Evolutionary conservation across 2,329 filamentous ascomycete species (phyloP).

Genomic region (Ceratocystis albifundus): DNA sequence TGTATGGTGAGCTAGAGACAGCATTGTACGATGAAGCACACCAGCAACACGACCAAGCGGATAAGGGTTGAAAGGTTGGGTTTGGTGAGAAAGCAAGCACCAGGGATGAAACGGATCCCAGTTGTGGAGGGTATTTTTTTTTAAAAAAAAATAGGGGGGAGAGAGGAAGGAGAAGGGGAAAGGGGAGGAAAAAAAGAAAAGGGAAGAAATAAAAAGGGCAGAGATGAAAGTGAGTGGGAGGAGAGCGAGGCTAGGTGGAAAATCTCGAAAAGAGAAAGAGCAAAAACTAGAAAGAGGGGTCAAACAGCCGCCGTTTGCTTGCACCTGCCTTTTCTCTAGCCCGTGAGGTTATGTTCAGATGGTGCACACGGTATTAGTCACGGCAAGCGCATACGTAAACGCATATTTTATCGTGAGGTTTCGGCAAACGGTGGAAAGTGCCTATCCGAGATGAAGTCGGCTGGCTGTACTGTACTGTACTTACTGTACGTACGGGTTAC

Average conservation of each 20-base stretch:
- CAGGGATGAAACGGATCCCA: neutral
- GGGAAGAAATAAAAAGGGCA: neutral
- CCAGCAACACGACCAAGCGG: neutral
- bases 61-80: neutral
- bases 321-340: neutral
- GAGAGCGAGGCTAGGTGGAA: neutral
- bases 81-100: neutral
- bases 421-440: neutral
- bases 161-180: too few species aligned
- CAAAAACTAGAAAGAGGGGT: neutral
- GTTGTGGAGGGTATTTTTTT: neutral
- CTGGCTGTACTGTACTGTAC: too few species aligned
- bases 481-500: too few species aligned
- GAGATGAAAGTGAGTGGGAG: neutral
- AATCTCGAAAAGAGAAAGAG: neutral
- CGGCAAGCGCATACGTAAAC: neutral
- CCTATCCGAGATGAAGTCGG: neutral
- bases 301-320: neutral
- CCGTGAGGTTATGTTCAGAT: neutral
- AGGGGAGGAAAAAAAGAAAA: neutral
- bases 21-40: neutral
- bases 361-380: neutral
- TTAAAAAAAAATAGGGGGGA: neutral
- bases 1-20: constrained; percentile 4
- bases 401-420: neutral